Base-by-base conservation (phyloP, 768 basidiomycete genomes). In the Rhizopogon vesiculosus region DNA sequence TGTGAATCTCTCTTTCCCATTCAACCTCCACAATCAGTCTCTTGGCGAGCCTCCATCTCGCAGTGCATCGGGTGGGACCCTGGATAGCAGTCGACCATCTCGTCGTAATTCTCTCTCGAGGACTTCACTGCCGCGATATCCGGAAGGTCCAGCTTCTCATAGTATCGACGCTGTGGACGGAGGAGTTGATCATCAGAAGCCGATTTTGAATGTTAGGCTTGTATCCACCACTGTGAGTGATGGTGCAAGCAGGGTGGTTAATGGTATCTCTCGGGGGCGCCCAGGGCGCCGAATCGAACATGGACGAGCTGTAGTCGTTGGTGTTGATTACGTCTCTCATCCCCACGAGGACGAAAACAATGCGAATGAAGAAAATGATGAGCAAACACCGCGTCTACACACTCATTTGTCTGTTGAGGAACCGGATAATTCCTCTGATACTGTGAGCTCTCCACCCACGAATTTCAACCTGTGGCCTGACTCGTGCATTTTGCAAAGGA, bases 1-100 rank as follows among this genome's bases (percentile, higher is more conserved):
- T 54, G 78, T 87, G 13, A 78, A 78, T 54, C 79, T 82, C 2
- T 76, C 75, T 22, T 73, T 81, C 28, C 85, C 85, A 0, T 87
- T 87, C 70, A 81, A 83, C 62, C 72, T 86, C 7, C 78, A 78
- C 57, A 79, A 80, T 64, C 70, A 72, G 31, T 53, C 48, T 8
- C 56, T 65, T 29, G 64, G 55, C 16, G 67, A 69, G 3, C 61
- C 64, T 29, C 66, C 68, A 51, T 65, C 67, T 28, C 71, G 71
- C 44, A 70, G 72, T 56, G 61, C 69, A 39, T 76, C 75, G 16
- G 67, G 67, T 3, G 66, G 60, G n/a, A 71, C 68, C 1, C 45
- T 56, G 3, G 13, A 51, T n/a, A 56, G 56, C 28, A 66, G 66
- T 46, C 66, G 62, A 4, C 52, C 53, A 2, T 68, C 68, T 0